A percentile compares a stretch with the other conserved stretches of the same genome.
Evolutionary conservation across 129 eudicot species (phyloP).

Genomic region (Flaveria brownii): DNA sequence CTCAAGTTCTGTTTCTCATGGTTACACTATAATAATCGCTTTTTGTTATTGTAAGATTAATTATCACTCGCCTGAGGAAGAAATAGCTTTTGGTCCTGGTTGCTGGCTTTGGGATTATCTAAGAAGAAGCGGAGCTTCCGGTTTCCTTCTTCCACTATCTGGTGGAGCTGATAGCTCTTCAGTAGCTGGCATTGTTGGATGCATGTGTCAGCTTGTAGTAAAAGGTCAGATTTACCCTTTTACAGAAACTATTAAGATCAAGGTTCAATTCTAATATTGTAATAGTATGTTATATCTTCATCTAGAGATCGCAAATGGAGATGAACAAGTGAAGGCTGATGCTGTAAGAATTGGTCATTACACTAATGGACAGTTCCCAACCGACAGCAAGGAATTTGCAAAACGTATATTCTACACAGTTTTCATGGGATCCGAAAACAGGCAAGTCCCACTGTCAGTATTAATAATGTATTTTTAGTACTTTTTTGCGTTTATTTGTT

Average conservation of each 20-base stretch:
- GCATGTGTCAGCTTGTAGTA: slow-evolving; percentile 97
- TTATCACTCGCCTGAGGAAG: slow-evolving; percentile 90
- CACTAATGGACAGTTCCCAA: slow-evolving; percentile 73
- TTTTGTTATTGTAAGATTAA: slow-evolving; percentile 45
- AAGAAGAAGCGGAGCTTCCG: slow-evolving; percentile 98
- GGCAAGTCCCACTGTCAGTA: slow-evolving; percentile 31
- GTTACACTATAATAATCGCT: background rate
- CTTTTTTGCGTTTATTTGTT: background rate
- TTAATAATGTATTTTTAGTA: background rate
- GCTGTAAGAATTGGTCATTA: slow-evolving; percentile 91
- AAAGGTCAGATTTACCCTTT: slow-evolving; percentile 56
- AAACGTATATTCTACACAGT: slow-evolving; percentile 92
- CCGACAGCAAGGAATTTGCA: slow-evolving; percentile 89
- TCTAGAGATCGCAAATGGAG: slow-evolving; percentile 80
- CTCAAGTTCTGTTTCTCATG: background rate
- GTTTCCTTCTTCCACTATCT: slow-evolving; percentile 95
- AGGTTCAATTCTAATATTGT: background rate
- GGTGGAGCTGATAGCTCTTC: slow-evolving; percentile 99
- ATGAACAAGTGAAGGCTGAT: slow-evolving; percentile 84
- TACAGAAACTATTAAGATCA: background rate
- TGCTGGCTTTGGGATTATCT: slow-evolving; percentile 99
- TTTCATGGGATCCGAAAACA: slow-evolving; percentile 96
- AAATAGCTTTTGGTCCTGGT: slow-evolving; percentile 96
- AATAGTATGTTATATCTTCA: background rate
- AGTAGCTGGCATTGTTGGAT: slow-evolving; percentile 99